Base-by-base conservation (phyloP, 78 protist genomes). In the Diacronema lutheri region DNA sequence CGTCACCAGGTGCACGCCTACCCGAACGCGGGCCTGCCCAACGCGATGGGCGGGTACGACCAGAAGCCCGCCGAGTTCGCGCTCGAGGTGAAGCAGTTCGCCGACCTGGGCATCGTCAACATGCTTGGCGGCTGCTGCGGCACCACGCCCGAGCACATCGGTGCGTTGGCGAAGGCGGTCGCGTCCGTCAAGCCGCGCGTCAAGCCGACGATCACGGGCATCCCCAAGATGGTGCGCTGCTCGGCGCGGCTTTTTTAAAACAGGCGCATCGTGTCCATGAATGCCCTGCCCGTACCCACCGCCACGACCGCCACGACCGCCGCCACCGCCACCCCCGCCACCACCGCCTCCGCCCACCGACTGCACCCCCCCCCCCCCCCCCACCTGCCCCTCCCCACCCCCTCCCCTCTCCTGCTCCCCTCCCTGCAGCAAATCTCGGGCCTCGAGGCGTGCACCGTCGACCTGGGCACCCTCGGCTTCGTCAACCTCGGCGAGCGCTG, bases 401-500 rank as follows among this genome's bases (percentile, higher is more conserved):
- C n/a, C n/a, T n/a, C n/a, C n/a, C n/a, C n/a, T n/a, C n/a, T 31
- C 65, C 31, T 6, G 46, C 83, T 79, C 41, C 62, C 87, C 35
- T 3, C 55, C 16, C 81, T 6, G n/a, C n/a, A n/a, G n/a, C 81
- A 84, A 4, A 7, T 94, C 2, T 89, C 92, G 19, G 99, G 99
- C n/a, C 86, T 97, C 29, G 98, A 97, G 78, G 90, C 93, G 37
- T n/a, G 92, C 50, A 60, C 31, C 14, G 64, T 93, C 23, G 35
- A n/a, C 65, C 61, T 13, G 29, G 13, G 11, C 40, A 44, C 86
- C 57, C 35, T 89, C 55, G 89, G 83, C 79, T 97, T 97, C 89
- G 90, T 95, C 55, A 98, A 98, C 89, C 87, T 98, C 25, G 99
- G 99, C 40, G 99, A 98, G 92, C 90, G 99, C n/a, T 98, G 99